A percentile compares a stretch with the other conserved stretches of the same genome.
phyloP scores from a whole-genome alignment of 805 yeast species.

The Brettanomyces nanus region DNA sequence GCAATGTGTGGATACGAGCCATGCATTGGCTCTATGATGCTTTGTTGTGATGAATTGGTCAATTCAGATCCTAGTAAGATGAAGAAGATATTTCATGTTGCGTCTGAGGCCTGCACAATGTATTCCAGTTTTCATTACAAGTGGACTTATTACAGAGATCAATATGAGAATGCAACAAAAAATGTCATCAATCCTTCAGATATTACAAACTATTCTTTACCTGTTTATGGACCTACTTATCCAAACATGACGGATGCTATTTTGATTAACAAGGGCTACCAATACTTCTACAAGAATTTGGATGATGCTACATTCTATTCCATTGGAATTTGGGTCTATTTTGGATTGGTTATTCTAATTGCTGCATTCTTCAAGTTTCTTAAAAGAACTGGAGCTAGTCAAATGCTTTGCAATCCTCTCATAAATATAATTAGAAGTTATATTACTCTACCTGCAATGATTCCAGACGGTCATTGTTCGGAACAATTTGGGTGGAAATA shows the following conservation, averaged over 20 bases:
- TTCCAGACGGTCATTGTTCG: conserved; percentile 16
- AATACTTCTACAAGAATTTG: conserved; percentile 13
- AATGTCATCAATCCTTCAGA: neutral
- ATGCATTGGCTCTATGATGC: conserved; percentile 3
- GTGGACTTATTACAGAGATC: conserved; percentile 15
- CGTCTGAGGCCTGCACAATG: neutral
- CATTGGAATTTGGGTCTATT: conserved; percentile 29
- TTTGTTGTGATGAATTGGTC: conserved; percentile 3
- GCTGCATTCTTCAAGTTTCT: conserved; percentile 28
- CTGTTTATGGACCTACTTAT: conserved; percentile 11
- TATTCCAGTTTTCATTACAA: conserved; percentile 8
- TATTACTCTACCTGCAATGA: conserved; percentile 33
- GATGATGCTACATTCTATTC: conserved; percentile 27
- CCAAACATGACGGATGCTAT: conserved; percentile 8
- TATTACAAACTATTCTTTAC: conserved; percentile 6
- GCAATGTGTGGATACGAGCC: conserved; percentile 7
- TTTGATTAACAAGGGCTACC: conserved; percentile 7
- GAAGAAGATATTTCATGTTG: neutral
- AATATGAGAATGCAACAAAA: conserved; percentile 25
- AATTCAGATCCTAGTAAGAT: neutral
- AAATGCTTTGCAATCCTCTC: conserved; percentile 24
- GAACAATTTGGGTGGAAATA: conserved; percentile 11
- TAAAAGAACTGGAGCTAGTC: conserved; percentile 20
- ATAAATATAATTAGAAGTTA: conserved; percentile 28
- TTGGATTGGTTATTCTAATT: conserved; percentile 31